These are phyloP conservation scores for Carnegiea gigantea DNA, from an alignment of 179 eudicot species.

Conservation along the genomic window DNA sequence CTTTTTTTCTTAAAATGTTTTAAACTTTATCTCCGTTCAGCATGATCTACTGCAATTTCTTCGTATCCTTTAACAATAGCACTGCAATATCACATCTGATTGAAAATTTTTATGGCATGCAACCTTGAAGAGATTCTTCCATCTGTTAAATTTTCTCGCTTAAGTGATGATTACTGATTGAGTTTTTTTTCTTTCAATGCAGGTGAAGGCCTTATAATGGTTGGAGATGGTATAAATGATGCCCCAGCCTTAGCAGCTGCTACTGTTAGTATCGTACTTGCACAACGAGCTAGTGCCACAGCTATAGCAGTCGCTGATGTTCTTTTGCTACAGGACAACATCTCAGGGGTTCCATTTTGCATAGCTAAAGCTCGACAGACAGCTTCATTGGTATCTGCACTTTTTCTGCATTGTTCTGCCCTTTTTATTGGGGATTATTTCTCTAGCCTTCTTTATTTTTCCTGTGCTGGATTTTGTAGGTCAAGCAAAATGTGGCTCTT, in stretches of 20 bases:
- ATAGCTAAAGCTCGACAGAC: conserved; percentile 91
- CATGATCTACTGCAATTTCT: background rate
- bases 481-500: conserved; percentile 94
- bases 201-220: conserved; percentile 95
- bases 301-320: conserved; percentile 96
- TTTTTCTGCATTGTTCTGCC: background rate
- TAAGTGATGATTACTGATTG: background rate
- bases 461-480: conserved; percentile 43
- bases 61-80: background rate
- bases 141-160: background rate
- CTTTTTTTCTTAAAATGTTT: too few species aligned
- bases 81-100: background rate
- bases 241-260: conserved; percentile 99
- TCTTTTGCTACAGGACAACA: conserved; percentile 84
- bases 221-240: conserved; percentile 98
- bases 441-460: background rate
- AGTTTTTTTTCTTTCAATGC: conserved; percentile 16
- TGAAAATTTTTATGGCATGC: background rate
- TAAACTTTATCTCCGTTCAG: background rate
- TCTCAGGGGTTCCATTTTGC: conserved; percentile 89
- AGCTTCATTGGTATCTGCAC: conserved; percentile 61
- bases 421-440: background rate
- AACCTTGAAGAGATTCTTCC: background rate
- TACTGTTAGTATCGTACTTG: conserved; percentile 88
- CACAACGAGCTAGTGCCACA: conserved; percentile 91